Evolutionary conservation across 345 rosid genomes (phyloP).

Genomic region (Geranium rotundifolium): DNA sequence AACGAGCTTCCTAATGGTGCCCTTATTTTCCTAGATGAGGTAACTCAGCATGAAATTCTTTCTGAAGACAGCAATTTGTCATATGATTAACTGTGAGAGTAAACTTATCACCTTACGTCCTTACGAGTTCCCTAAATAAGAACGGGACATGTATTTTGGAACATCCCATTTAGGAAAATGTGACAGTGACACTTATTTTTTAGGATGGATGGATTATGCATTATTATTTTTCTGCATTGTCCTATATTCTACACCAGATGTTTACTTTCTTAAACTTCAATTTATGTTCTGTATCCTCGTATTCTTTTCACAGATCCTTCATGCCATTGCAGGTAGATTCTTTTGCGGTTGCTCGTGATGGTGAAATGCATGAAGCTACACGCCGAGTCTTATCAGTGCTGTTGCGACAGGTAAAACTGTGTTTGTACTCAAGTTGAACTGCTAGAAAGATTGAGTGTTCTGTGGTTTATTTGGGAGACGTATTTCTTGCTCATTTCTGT

Average conservation of each 20-base stretch:
- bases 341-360: conserved; percentile 74
- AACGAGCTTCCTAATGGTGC: conserved; percentile 78
- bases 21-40: conserved; percentile 88
- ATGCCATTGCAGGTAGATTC: conserved; percentile 64
- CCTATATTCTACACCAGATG: too few relatives aligned
- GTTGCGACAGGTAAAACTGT: conserved; percentile 60
- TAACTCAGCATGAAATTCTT: conserved; percentile 17
- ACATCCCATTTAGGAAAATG: too few relatives aligned
- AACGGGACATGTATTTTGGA: too few relatives aligned
- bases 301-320: background rate
- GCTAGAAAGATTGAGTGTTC: background rate
- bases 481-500: too few relatives aligned
- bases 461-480: background rate
- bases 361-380: conserved; percentile 90
- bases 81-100: too few relatives aligned
- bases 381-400: conserved; percentile 81
- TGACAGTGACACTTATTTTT: too few relatives aligned
- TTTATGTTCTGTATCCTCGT: too few relatives aligned
- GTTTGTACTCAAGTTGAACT: background rate
- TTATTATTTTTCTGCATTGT: too few relatives aligned
- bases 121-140: too few relatives aligned
- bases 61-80: background rate
- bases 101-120: too few relatives aligned
- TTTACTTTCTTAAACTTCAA: too few relatives aligned
- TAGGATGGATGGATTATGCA: too few relatives aligned